Evolutionary conservation across 2,329 filamentous ascomycete genomes (phyloP).

Genomic region (Pestalotiopsis sp.): DNA sequence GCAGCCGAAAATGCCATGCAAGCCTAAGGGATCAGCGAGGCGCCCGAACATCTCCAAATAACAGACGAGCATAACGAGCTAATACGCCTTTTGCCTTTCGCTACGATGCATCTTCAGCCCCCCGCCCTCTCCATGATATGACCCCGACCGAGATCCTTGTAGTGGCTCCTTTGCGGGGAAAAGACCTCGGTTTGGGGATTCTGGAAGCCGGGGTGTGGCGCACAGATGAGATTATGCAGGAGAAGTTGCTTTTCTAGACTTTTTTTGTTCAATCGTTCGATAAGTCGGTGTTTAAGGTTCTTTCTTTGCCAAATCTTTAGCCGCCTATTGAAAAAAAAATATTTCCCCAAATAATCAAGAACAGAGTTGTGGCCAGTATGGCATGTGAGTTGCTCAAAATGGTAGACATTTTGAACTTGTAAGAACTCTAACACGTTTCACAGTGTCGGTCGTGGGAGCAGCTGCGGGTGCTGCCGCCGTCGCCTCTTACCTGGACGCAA

Average conservation of each 20-base stretch:
- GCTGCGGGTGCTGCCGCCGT: slow-evolving; percentile 31
- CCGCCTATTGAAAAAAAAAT: not conserved
- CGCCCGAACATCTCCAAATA: not conserved
- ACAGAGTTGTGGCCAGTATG: not conserved
- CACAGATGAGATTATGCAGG: not conserved
- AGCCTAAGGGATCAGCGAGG: not conserved
- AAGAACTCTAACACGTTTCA: not conserved
- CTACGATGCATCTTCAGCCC: not conserved
- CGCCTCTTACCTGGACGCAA: slow-evolving; percentile 66
- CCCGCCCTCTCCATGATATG: not conserved
- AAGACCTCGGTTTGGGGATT: not conserved
- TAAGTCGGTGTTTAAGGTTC: too few species aligned
- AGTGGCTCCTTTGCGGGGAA: not conserved
- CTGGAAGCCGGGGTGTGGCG: not conserved
- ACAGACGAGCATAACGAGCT: not conserved
- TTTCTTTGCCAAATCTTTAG: too few species aligned
- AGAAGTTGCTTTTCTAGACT: too few species aligned
- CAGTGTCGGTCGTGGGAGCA: slow-evolving; percentile 20
- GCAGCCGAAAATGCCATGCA: not conserved
- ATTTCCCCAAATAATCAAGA: not conserved
- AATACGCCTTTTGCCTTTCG: not conserved
- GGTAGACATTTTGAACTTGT: not conserved
- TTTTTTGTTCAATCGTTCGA: too few species aligned
- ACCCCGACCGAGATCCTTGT: not conserved
- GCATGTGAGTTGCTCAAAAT: not conserved